Percentiles rank a stretch among this genome's conserved stretches.
phyloP scores from a whole-genome alignment of 2,329 filamentous ascomycete genomes.

The Coniochaeta sp. region DNA sequence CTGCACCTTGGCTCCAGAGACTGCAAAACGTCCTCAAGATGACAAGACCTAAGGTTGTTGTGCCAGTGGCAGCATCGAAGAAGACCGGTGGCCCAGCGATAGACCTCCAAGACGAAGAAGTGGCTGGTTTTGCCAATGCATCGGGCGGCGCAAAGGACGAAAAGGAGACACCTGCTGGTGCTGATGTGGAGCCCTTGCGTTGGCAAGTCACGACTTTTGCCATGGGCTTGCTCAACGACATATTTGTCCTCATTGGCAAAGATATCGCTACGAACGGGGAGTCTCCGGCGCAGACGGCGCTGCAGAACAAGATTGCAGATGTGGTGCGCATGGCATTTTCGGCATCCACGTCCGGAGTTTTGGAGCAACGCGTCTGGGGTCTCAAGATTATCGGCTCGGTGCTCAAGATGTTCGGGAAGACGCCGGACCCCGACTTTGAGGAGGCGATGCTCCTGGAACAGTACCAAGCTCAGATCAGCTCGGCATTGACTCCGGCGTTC shows the following conservation, averaged over 20 bases:
- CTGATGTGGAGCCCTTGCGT: conserved; percentile 78
- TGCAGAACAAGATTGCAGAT: conserved; percentile 82
- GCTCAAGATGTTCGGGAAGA: conserved; percentile 91
- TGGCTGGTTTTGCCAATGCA: conserved; percentile 86
- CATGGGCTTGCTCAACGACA: conserved; percentile 78
- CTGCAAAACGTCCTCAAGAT: conserved; percentile 87
- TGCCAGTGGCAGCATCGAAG: conserved; percentile 36
- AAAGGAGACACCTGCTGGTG: conserved; percentile 38
- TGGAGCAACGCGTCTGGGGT: conserved; percentile 84
- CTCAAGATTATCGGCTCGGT: conserved; percentile 91
- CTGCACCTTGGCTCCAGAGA: conserved; percentile 76
- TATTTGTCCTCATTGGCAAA: conserved; percentile 72
- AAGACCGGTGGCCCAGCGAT: conserved; percentile 46
- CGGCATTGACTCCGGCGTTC: conserved; percentile 91
- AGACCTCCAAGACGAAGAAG: conserved; percentile 94
- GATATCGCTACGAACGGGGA: conserved; percentile 73
- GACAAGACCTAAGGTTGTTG: conserved; percentile 62
- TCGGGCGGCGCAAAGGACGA: conserved; percentile 53
- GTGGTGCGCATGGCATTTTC: conserved; percentile 97
- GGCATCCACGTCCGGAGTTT: conserved; percentile 86
- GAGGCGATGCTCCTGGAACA: conserved; percentile 95
- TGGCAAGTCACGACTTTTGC: conserved; percentile 97
- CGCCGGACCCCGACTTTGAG: conserved; percentile 93
- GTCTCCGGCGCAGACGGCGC: conserved; percentile 65
- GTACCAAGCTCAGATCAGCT: conserved; percentile 97